phyloP scores from a whole-genome alignment of 2,329 filamentous ascomycete genomes.

The Xylaria digitata region DNA sequence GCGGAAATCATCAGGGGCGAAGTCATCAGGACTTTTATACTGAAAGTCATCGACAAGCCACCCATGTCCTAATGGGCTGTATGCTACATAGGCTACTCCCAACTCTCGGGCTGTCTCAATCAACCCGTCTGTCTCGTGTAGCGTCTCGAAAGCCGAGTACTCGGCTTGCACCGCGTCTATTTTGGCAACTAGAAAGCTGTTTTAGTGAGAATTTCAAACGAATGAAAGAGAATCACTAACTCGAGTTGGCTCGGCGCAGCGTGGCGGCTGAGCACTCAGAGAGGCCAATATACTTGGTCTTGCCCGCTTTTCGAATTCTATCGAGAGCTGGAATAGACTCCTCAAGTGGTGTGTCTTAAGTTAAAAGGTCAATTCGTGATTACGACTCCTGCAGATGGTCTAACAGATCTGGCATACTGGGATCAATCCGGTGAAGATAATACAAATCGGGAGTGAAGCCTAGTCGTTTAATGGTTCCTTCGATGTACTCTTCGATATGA shows the following conservation, averaged over 20 bases:
- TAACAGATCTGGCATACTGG: background rate
- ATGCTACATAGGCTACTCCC: constrained; percentile 8
- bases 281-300: constrained; percentile 10
- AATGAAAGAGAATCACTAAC: background rate
- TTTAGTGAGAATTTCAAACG: background rate
- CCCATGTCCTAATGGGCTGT: constrained; percentile 1
- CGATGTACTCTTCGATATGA: constrained; percentile 11
- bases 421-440: constrained; percentile 8
- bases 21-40: constrained; percentile 9
- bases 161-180: constrained; percentile 12
- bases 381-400: background rate
- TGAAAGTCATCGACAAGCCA: constrained; percentile 10
- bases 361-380: background rate
- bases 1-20: constrained; percentile 11
- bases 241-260: constrained; percentile 4
- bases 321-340: constrained; percentile 16
- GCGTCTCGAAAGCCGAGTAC: constrained; percentile 9
- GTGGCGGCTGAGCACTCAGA: constrained; percentile 9
- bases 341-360: constrained; percentile 4
- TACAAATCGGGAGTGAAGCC: constrained; percentile 12
- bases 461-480: constrained; percentile 13
- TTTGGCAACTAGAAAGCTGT: constrained; percentile 4
- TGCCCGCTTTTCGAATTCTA: constrained; percentile 1
- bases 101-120: constrained; percentile 4
- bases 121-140: constrained; percentile 7